phyloP scores from a whole-genome alignment of 2,329 filamentous ascomycete genomes.

The Curvularia hawaiiensis region DNA sequence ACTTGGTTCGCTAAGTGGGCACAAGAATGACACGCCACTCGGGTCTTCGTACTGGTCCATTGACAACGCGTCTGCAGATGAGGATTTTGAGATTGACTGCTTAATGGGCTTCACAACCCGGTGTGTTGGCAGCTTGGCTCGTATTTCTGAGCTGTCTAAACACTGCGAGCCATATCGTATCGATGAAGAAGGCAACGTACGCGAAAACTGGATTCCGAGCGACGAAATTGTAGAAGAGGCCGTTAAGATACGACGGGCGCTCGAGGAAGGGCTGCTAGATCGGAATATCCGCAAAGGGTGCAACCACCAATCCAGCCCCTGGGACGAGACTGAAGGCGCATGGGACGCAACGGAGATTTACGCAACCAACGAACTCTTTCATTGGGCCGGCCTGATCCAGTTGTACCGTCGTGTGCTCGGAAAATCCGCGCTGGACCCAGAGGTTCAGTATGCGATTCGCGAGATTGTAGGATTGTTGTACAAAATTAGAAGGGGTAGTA shows the following conservation, averaged over 20 bases:
- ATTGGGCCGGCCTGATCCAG: constrained; percentile 78
- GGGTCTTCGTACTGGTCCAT: constrained; percentile 50
- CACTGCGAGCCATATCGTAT: constrained; percentile 71
- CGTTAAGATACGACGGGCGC: constrained; percentile 62
- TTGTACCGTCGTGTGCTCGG: constrained; percentile 75
- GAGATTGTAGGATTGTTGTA: constrained; percentile 67
- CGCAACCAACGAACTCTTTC: constrained; percentile 78
- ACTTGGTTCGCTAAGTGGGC: constrained; percentile 71
- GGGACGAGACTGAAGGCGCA: constrained; percentile 47
- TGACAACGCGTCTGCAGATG: constrained; percentile 57
- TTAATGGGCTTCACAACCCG: constrained; percentile 78
- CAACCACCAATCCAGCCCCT: constrained; percentile 46
- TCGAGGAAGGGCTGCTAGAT: constrained; percentile 59
- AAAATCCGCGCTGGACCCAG: constrained; percentile 59
- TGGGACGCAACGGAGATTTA: constrained; percentile 69
- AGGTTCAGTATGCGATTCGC: constrained; percentile 67
- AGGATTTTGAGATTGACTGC: constrained; percentile 76
- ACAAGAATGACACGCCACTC: constrained; percentile 51
- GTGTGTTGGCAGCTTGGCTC: constrained; percentile 72
- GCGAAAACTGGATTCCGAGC: constrained; percentile 63
- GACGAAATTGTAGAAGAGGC: constrained; percentile 62
- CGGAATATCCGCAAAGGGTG: constrained; percentile 49
- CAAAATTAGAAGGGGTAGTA: constrained; percentile 67
- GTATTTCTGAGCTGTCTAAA: constrained; percentile 73
- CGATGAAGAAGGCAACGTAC: constrained; percentile 57